Evolutionary conservation across 306 rosid species (phyloP), one percentile per base, ranked within the genome.

Genomic region (Luffa aegyptiaca): DNA sequence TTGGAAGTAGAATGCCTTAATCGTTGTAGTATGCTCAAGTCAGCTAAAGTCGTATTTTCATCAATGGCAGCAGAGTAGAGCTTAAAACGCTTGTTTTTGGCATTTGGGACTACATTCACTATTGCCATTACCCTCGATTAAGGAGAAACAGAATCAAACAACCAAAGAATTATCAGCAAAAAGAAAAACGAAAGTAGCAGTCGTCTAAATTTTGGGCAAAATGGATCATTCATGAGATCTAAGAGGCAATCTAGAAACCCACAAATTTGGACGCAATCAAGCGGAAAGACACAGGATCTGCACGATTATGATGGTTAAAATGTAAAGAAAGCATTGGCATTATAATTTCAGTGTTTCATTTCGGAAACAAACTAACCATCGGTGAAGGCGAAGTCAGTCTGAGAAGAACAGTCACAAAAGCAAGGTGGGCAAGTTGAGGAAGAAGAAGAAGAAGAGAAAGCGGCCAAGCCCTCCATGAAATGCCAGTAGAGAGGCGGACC

Each of bases 401-500:
- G 90, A 20, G 94, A 88, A 81, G 98, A 88, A 79, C 99, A 96
- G 83, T 96, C 97, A 55, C 99, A 96, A 84, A 80, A 71, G 81
- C 98, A 96, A 36, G 96, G 92, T 2, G 92, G 82, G 82, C 98
- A 96, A 76, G 84, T 77, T 12, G 78, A 48, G 9, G 81, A 63
- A 48, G 94, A 85, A 59, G 97, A 85, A 59, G 97, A 87, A 20
- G 88, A 90, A 20, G 81, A 91, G 0, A 94, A 86, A 33, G 90
- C 96, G 73, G 89, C 93, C 65, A 91, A 80, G 46, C 84, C 98
- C 80, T 90, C 99, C 81, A 82, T 66, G 87, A 91, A 89, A 81
- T 91, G 98, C 99, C 99, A 96, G 88, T 93, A 96, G 21, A 96
- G 92, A 52, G 99, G 99, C 5, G 98, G 98, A 71, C 92, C 96